A percentile compares a stretch with the other conserved stretches of the same genome.
Conservation (phyloP, 306 rosid species). For the Cicer yamashitae region DNA sequence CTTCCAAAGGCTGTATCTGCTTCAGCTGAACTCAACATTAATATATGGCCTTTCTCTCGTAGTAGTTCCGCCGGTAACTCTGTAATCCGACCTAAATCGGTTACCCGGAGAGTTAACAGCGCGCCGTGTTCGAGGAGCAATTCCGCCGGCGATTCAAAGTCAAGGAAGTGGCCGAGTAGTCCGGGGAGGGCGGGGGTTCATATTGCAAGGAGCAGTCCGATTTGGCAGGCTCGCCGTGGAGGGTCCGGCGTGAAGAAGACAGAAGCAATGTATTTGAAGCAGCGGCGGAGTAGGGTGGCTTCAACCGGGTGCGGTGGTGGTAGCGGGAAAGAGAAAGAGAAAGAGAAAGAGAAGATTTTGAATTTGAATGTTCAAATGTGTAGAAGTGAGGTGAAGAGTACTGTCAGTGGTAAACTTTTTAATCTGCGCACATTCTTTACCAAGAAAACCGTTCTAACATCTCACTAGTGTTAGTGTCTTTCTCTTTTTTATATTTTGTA, state of each 20-base stretch:
- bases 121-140: conserved; percentile 96
- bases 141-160: conserved; percentile 85
- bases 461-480: conserved; percentile 47
- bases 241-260: conserved; percentile 48
- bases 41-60: conserved; percentile 90
- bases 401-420: conserved; percentile 55
- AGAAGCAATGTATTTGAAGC: conserved; percentile 15
- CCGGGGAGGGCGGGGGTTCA: conserved; percentile 80
- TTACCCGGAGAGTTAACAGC: conserved; percentile 69
- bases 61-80: conserved; percentile 83
- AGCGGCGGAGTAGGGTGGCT: conserved; percentile 43
- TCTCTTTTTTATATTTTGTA: no score
- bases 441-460: conserved; percentile 59
- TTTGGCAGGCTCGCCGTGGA: conserved; percentile 81
- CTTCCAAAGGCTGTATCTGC: conserved; percentile 44
- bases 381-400: conserved; percentile 60
- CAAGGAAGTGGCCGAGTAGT: conserved; percentile 80
- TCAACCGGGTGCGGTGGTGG: not conserved
- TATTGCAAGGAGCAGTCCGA: conserved; percentile 89
- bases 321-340: not conserved
- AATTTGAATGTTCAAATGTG: conserved; percentile 81
- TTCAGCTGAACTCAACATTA: conserved; percentile 82
- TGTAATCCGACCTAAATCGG: conserved; percentile 55
- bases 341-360: conserved; percentile 56
- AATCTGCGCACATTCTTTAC: conserved; percentile 73